Evolutionary conservation across 352 stramenopile genomes (phyloP).

Genomic region (Phytophthora sojae): DNA sequence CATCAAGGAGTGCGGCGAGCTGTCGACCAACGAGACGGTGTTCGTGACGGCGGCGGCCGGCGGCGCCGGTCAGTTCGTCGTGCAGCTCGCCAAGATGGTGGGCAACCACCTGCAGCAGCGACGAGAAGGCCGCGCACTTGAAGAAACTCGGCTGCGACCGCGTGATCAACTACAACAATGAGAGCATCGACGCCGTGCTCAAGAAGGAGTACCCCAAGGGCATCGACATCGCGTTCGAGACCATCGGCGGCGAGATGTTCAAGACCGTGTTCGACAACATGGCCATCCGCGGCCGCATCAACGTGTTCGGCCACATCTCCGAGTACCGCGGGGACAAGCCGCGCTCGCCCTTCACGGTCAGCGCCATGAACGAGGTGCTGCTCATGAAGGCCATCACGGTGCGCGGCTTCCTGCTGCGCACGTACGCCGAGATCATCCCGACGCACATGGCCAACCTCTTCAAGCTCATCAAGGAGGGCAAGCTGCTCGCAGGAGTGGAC

Average conservation of each 20-base stretch:
- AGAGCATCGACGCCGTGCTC: conserved; percentile 38
- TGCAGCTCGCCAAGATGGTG: conserved; percentile 83
- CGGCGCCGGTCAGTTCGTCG: conserved; percentile 79
- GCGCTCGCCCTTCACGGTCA: conserved; percentile 34
- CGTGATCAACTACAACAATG: conserved; percentile 85
- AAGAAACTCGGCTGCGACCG: conserved; percentile 64
- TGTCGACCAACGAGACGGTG: conserved; percentile 60
- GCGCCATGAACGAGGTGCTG: conserved; percentile 35
- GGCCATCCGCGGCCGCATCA: conserved; percentile 48
- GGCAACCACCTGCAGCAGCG: conserved; percentile 79
- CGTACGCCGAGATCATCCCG: conserved; percentile 45
- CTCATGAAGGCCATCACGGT: conserved; percentile 50
- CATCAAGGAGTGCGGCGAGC: conserved; percentile 56
- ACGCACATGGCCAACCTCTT: conserved; percentile 55
- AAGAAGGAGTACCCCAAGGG: conserved; percentile 41
- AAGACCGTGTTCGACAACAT: conserved; percentile 55
- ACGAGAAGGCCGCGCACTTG: conserved; percentile 82
- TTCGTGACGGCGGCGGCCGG: conserved; percentile 64
- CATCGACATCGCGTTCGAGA: conserved; percentile 43
- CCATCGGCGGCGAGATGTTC: conserved; percentile 43
- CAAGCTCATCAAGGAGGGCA: conserved; percentile 53
- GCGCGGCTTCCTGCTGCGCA: conserved; percentile 49
- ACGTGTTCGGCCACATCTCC: conserved; percentile 54
- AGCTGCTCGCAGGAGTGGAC: conserved; percentile 55
- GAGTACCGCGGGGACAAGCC: conserved; percentile 39